Base-by-base conservation (phyloP, 768 basidiomycete species). In the Trametes meyenii region DNA sequence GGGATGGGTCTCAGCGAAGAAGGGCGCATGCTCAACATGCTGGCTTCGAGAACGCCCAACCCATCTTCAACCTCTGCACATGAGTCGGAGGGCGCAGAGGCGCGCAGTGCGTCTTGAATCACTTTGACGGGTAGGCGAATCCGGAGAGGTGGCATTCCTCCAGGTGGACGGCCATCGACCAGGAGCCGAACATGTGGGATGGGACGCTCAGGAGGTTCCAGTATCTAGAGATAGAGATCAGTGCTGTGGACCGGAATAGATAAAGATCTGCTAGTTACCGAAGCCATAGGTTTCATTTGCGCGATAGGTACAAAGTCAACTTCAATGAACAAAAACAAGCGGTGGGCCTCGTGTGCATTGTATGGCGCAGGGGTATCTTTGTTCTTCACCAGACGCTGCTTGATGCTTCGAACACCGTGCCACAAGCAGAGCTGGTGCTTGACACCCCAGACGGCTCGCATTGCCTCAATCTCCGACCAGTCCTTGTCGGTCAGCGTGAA, bases 401-500 rank as follows among this genome's bases (percentile, higher is more conserved):
- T 50, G 14, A 50, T 11, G 12, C 26, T 16, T 8, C 26, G 29
- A 17, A 50, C 14, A 8, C 29, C 16, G 48, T 50, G 48, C 48
- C 26, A 50, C 13, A 33, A 50, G 13, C 48, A 50, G 16, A 50
- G 48, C n/a, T 77, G 76, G 38, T 76, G 74, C 55, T 79, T 79
- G 11, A 74, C 73, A 10, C 68, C 43, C 2, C 67, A 73, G 12
- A 62, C 52, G 0, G 51, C 56, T 0, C 53, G 51, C 59, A 72
- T 73, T 1, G 74, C 73, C 60, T 76, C 73, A 46, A 79, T 76
- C 50, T 76, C 75, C 0, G 72, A 60, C 56, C 56, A 65, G 49
- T 75, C 73, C 57, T 78, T 78, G 67, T 78, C 75, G 0, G 72
- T 53, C 2, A 68, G 58, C 0, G 72, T 76, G 43, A 73, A 60